These are phyloP conservation scores for Zygotorulaspora danielsina DNA, from an alignment of 805 yeast species.

Conservation along the genomic window DNA sequence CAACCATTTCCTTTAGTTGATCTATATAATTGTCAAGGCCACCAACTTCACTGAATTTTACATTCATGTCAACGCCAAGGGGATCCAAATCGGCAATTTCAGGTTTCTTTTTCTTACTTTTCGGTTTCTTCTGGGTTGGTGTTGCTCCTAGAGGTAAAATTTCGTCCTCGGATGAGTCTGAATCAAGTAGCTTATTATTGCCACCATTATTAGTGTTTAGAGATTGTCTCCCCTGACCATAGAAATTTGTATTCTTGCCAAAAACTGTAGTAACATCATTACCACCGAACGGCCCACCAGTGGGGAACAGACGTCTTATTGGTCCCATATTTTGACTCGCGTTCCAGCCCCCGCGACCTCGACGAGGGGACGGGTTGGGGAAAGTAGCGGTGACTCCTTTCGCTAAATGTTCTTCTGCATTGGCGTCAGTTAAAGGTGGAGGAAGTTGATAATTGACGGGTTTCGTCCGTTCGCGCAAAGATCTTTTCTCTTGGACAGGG, in stretches of 20 bases:
- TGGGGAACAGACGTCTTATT: conserved; percentile 75
- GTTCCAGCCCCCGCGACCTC: conserved; percentile 38
- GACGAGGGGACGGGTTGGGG: conserved; percentile 31
- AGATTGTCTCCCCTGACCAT: conserved; percentile 18
- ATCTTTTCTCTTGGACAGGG: conserved; percentile 47
- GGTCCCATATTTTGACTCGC: conserved; percentile 43
- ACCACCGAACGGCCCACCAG: conserved; percentile 98
- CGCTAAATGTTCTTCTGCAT: conserved; percentile 33
- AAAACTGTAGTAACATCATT: conserved; percentile 83
- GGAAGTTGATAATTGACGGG: conserved; percentile 77
- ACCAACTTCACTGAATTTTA: conserved; percentile 81
- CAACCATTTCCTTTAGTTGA: conserved; percentile 95
- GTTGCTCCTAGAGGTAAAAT: conserved; percentile 45
- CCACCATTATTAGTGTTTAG: conserved; percentile 31
- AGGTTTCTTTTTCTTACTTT: conserved; percentile 43
- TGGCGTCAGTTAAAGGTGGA: conserved; percentile 59
- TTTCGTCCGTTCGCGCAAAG: conserved; percentile 62
- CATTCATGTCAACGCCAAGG: conserved; percentile 80
- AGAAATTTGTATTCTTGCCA: conserved; percentile 54
- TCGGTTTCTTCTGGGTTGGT: conserved; percentile 36
- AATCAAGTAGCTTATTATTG: conserved; percentile 39
- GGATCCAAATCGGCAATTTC: conserved; percentile 88
- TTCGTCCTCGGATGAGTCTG: conserved; percentile 63
- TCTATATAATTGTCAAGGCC: conserved; percentile 87
- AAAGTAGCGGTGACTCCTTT: conserved; percentile 18